phyloP scores from a whole-genome alignment of 1,284 basidiomycete genomes.

The Ustilago sp. region DNA sequence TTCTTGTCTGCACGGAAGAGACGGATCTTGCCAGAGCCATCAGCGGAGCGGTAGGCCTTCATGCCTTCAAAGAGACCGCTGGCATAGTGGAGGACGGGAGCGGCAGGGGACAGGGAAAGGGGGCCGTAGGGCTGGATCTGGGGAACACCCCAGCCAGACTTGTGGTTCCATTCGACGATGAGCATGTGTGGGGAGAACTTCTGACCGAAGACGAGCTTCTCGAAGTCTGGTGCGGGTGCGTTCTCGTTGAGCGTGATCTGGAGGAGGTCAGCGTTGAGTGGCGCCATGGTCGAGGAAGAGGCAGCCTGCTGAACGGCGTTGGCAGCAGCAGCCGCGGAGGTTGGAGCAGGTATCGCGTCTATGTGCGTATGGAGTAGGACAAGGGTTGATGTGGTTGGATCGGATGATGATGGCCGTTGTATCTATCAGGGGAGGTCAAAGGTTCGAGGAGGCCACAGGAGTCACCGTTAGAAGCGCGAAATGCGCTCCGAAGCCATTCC shows the following conservation, averaged over 20 bases:
- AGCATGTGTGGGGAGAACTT: slow-evolving; percentile 90
- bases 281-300: slow-evolving; percentile 35
- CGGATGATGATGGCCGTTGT: neutral
- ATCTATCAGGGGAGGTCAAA: neutral
- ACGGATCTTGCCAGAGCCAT: slow-evolving; percentile 50
- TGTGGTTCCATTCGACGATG: slow-evolving; percentile 80
- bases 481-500: slow-evolving; percentile 8
- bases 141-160: slow-evolving; percentile 83
- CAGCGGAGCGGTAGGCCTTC: slow-evolving; percentile 57
- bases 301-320: slow-evolving; percentile 23
- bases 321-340: slow-evolving; percentile 14
- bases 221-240: slow-evolving; percentile 51
- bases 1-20: slow-evolving; percentile 57
- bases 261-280: slow-evolving; percentile 50
- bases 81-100: slow-evolving; percentile 53
- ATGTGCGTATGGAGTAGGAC: neutral
- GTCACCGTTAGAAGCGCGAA: slow-evolving; percentile 24
- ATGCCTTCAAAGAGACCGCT: slow-evolving; percentile 54
- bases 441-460: neutral
- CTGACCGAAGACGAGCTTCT: slow-evolving; percentile 72
- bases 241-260: slow-evolving; percentile 44
- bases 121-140: slow-evolving; percentile 78
- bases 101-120: slow-evolving; percentile 50
- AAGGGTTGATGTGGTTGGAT: neutral
- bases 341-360: slow-evolving; percentile 29